Evolutionary conservation across 176 grass and related monocot genomes (phyloP), one percentile per base, ranked within the genome.

Genomic region (Puya raimondii): DNA sequence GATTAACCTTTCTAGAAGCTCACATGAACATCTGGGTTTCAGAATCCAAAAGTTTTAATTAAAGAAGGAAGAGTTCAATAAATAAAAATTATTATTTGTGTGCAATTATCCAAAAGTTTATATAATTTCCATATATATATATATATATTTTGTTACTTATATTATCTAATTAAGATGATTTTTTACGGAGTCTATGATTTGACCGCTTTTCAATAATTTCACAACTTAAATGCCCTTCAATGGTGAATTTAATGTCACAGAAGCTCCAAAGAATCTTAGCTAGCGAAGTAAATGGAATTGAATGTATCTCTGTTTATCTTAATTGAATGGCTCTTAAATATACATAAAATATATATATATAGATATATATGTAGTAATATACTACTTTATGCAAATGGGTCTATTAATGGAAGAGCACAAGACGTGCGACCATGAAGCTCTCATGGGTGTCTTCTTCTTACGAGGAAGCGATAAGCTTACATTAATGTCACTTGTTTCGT

Each of bases 221-320:
- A 72, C 67, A 80, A 92, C 77, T 86, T 89, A 75, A 91, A 84
- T 89, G 85, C 58, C 54, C 78, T 79, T 79, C 53, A 94, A 94
- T 89, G 90, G 61, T 42, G 33, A 78, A 86, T 86, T 89, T 81
- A 86, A 76, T 61, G 75, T 68, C 59, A 84, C 84, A 84, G 84
- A 87, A 65, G 56, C 80, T 76, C 53, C 80, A 84, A 84, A 72
- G 80, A 77, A 87, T 76, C 80, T 67, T 63, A 74, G 80, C 71
- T 74, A 76, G 70, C 71, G 84, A 54, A 86, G 88, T 85, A 83
- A 87, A 81, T 80, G 72, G 63, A 74, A 82, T 87, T 87, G 74
- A 86, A 84, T 82, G 80, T 78, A 50, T 69, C 78, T 64, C 59
- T 64, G 80, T 64, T 74, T 61, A 65, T 82, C 67, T 80, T 77